Conservation (phyloP, 768 basidiomycete species). For the Termitomyces heimii region DNA sequence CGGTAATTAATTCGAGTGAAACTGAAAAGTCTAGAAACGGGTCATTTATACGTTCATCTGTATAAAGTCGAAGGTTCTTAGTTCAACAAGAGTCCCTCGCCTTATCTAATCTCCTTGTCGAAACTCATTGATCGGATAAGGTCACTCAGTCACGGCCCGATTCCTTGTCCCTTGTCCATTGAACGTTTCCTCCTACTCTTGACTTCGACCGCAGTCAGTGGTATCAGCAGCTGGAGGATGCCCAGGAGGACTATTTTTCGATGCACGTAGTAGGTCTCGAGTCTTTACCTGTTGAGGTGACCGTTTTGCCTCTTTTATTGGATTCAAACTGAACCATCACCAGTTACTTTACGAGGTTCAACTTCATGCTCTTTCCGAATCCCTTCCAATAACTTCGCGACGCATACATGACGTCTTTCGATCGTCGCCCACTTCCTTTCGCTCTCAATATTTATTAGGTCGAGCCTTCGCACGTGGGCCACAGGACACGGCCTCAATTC, state of each 20-base stretch:
- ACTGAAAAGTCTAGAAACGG: no score
- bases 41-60: no score
- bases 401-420: slow-evolving; percentile 49
- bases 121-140: not conserved
- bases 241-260: not conserved
- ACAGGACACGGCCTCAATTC: slow-evolving; percentile 21
- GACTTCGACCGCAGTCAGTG: not conserved
- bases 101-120: not conserved
- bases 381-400: slow-evolving; percentile 55
- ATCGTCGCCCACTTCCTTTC: slow-evolving; percentile 48
- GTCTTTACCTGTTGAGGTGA: slow-evolving; percentile 38
- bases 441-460: slow-evolving; percentile 60
- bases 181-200: not conserved
- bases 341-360: slow-evolving; percentile 82
- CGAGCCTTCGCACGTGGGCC: slow-evolving; percentile 13
- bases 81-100: no score
- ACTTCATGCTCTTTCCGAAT: slow-evolving; percentile 56
- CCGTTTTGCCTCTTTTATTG: not conserved
- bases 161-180: not conserved
- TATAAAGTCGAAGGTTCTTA: no score
- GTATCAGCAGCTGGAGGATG: not conserved
- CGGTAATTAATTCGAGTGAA: not conserved
- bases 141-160: not conserved
- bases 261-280: slow-evolving; percentile 15
- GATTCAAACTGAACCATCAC: slow-evolving; percentile 1